phyloP scores from a whole-genome alignment of 306 rosid genomes.

The Sphenostylis stenocarpa region DNA sequence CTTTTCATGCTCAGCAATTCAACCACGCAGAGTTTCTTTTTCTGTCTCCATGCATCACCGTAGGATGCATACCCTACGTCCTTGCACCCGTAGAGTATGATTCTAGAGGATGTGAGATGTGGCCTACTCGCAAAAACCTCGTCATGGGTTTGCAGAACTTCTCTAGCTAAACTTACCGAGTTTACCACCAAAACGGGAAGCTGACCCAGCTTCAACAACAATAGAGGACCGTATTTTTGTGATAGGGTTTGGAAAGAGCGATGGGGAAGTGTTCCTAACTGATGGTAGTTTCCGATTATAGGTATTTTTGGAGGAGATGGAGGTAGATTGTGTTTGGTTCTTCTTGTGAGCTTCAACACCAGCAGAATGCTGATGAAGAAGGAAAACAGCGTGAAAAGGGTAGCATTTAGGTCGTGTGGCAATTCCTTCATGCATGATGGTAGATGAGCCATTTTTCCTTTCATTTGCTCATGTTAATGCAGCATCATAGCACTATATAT shows the following conservation, averaged over 20 bases:
- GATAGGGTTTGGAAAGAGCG: constrained; percentile 27
- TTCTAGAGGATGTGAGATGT: neutral
- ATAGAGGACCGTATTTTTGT: constrained; percentile 24
- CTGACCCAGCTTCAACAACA: constrained; percentile 27
- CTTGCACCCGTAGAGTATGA: constrained; percentile 26
- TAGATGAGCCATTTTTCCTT: constrained; percentile 5
- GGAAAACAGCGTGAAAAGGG: neutral
- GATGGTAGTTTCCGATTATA: constrained; percentile 29
- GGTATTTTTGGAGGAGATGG: neutral
- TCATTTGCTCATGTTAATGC: neutral
- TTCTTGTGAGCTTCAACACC: constrained; percentile 20
- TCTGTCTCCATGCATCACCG: constrained; percentile 40
- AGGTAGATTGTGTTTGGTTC: constrained; percentile 8
- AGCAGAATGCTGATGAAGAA: constrained; percentile 28
- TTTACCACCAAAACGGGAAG: constrained; percentile 36
- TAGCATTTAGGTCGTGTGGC: neutral
- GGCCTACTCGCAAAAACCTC: constrained; percentile 14
- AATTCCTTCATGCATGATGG: neutral
- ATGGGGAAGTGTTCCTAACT: constrained; percentile 34
- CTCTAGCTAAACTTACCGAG: constrained; percentile 27
- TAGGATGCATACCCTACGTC: constrained; percentile 29
- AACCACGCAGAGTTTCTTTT: constrained; percentile 31
- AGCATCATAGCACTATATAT: neutral
- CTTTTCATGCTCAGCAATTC: constrained; percentile 40
- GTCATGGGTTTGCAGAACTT: constrained; percentile 30